phyloP scores from a whole-genome alignment of 2,329 filamentous ascomycete genomes.

The Tolypocladium endophyticum region DNA sequence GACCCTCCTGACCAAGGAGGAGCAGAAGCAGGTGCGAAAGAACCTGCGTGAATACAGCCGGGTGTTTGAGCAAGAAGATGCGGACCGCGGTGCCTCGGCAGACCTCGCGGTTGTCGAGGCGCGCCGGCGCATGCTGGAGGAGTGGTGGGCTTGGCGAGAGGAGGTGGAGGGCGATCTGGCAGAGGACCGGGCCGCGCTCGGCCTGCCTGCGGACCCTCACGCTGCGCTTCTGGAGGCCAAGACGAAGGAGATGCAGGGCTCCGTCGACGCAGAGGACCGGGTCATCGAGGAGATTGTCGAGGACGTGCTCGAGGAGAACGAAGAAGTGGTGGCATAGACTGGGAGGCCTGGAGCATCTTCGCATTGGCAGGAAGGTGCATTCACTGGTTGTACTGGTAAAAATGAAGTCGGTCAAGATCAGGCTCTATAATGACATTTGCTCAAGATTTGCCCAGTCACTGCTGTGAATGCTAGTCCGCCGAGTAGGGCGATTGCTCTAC shows the following conservation, averaged over 20 bases:
- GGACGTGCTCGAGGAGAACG: constrained; percentile 75
- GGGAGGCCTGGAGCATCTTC: constrained; percentile 1
- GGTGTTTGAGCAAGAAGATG: constrained; percentile 90
- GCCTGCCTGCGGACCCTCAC: constrained; percentile 55
- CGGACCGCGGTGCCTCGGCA: constrained; percentile 84
- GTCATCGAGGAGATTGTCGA: constrained; percentile 84
- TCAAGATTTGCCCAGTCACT: background rate
- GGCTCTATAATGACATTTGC: constrained; percentile 10
- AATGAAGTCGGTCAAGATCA: constrained; percentile 18
- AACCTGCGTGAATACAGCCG: constrained; percentile 95
- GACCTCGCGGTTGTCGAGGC: constrained; percentile 90
- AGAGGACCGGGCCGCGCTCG: constrained; percentile 59
- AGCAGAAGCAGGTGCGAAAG: constrained; percentile 96
- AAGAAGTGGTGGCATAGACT: constrained; percentile 53
- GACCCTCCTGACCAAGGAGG: constrained; percentile 88
- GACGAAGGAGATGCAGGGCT: constrained; percentile 36
- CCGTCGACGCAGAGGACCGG: constrained; percentile 56
- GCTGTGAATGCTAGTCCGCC: background rate
- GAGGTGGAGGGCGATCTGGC: constrained; percentile 59
- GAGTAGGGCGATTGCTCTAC: background rate
- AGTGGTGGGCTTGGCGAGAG: constrained; percentile 82
- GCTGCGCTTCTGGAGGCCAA: constrained; percentile 50
- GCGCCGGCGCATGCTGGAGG: constrained; percentile 68
- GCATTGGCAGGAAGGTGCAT: constrained; percentile 16
- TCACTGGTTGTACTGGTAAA: constrained; percentile 21